Evolutionary conservation across 116 monocot species (phyloP), one percentile per base, ranked within the genome.

Genomic region (Cymodocea nodosa): DNA sequence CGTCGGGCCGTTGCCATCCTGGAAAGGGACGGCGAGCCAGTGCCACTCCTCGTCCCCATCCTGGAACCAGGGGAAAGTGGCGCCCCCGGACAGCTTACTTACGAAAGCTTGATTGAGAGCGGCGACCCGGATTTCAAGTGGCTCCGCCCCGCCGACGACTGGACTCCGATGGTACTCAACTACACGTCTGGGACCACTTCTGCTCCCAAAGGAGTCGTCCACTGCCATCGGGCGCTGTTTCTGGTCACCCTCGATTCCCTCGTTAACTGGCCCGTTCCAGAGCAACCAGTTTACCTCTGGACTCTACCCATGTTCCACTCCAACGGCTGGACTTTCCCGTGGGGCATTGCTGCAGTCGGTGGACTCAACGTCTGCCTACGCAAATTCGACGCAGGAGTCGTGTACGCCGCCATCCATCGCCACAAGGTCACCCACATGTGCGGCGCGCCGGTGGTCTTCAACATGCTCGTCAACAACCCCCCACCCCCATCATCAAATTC

Each of bases 321-420:
- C 61, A 93, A 93, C 69, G 89, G 93, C 20, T 93, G 89, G 93
- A 77, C 81, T 75, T 93, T 67, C 78, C 68, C 89, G 0, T 93
- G 85, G 85, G 89, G 81, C 24, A 51, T 93, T 13, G 88, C 86
- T 6, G 89, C 82, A 5, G 60, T 72, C 16, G 93, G 85, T 22
- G 93, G 89, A 56, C 78, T 75, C 72, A 93, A 93, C 76, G 30
- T 93, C 74, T 88, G 93, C 78, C 93, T 93, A 48, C 83, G 89
- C 54, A 79, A 75, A 54, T 77, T 93, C 50, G 86, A 89, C 34
- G 85, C 86, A 10, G 72, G 50, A 0, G 50, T 56, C 23, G 70
- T 89, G 35, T 85, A 66, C 82, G 30, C 50, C 11, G 71, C 75
- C 36, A 85, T 93, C 65, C 17, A 10, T 22, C 39, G 37, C 0